Conservation (phyloP, 768 basidiomycete species). For the Tulasnella sp. region DNA sequence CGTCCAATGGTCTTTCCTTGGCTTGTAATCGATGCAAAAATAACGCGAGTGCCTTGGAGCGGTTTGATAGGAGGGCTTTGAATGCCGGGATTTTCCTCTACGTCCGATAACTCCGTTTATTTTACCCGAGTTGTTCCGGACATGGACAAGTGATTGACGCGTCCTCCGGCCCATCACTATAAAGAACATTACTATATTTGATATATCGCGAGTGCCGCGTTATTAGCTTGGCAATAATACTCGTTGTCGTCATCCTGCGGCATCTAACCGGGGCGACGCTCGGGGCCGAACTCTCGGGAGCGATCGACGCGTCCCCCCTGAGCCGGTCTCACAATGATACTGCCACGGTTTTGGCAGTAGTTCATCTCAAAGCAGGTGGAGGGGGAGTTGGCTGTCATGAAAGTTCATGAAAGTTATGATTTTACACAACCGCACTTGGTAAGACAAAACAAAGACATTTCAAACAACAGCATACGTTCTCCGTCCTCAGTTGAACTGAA, state of each 20-base stretch:
- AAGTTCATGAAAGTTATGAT: too few relatives aligned
- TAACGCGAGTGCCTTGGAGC: not conserved
- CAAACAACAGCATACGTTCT: too few relatives aligned
- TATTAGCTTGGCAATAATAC: not conserved
- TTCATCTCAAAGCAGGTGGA: too few relatives aligned
- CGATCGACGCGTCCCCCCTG: not conserved
- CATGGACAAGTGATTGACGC: not conserved
- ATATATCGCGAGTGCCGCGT: not conserved
- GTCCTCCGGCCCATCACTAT: not conserved
- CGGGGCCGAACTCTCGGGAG: not conserved
- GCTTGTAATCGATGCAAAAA: not conserved
- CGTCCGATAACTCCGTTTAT: not conserved
- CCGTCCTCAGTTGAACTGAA: too few relatives aligned
- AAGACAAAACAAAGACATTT: too few relatives aligned
- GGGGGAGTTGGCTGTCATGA: too few relatives aligned
- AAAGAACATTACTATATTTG: not conserved
- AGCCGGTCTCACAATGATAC: not conserved
- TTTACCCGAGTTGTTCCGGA: not conserved
- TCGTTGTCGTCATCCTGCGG: not conserved
- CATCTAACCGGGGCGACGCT: not conserved
- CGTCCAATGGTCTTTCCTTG: not conserved
- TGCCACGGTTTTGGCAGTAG: too few relatives aligned
- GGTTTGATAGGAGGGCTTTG: not conserved
- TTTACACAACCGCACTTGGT: too few relatives aligned
- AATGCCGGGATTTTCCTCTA: not conserved